Percentiles rank a stretch among this genome's conserved stretches.
Evolutionary conservation across 2,329 filamentous ascomycete genomes (phyloP).

Genomic region (Tolypocladium nubicola): DNA sequence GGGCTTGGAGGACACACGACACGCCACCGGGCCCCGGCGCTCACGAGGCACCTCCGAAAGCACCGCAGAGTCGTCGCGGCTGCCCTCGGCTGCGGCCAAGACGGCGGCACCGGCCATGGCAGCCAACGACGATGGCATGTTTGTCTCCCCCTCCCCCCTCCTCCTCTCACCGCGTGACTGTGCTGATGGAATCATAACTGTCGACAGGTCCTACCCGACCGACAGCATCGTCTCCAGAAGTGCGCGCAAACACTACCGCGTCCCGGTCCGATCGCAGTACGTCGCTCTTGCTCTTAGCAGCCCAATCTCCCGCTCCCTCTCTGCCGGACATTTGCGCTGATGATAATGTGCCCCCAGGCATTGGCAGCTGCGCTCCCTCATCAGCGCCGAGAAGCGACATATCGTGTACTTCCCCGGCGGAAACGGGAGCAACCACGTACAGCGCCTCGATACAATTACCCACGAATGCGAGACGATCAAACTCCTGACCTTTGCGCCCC

Average conservation of each 20-base stretch:
- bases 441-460: conserved; percentile 57
- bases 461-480: conserved; percentile 65
- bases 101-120: conserved; percentile 31
- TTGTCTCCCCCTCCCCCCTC: conserved; percentile 13
- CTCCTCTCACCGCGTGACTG: neutral
- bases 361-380: conserved; percentile 82
- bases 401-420: conserved; percentile 79
- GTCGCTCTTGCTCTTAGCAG: conserved; percentile 14
- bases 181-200: conserved; percentile 1
- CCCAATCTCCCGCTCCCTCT: neutral
- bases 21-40: neutral
- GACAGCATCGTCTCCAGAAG: conserved; percentile 51
- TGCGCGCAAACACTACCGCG: conserved; percentile 56
- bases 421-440: conserved; percentile 52
- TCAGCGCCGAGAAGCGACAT: conserved; percentile 68
- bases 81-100: conserved; percentile 1
- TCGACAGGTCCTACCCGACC: conserved; percentile 50
- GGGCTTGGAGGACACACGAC: neutral
- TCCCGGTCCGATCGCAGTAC: conserved; percentile 55
- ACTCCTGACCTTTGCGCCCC: conserved; percentile 60
- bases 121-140: conserved; percentile 43
- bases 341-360: conserved; percentile 40
- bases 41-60: neutral
- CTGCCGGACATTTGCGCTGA: neutral
- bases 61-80: neutral